These are phyloP conservation scores for Oemleria cerasiformis DNA, from an alignment of 306 rosid genomes.

Conservation along the genomic window DNA sequence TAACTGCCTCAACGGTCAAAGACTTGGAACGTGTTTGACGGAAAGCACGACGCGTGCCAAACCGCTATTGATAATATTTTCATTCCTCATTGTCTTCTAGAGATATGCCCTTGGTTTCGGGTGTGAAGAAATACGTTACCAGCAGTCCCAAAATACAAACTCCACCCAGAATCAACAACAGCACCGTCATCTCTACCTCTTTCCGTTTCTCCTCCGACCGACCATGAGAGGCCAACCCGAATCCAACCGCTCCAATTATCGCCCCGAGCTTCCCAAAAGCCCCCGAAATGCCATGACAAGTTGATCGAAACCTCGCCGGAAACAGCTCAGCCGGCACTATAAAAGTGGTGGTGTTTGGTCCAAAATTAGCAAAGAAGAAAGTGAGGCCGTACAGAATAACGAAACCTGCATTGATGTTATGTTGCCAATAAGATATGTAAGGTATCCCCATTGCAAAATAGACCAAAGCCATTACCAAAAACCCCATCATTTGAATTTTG, in stretches of 20 bases:
- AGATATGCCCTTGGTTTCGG: conserved; percentile 66
- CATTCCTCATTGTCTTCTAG: conserved; percentile 65
- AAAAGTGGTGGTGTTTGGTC: conserved; percentile 91
- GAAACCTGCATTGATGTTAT: conserved; percentile 9
- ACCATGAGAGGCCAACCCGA: conserved; percentile 48
- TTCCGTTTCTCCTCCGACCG: conserved; percentile 17
- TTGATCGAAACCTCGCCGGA: conserved; percentile 72
- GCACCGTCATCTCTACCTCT: conserved; percentile 42
- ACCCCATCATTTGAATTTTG: conserved; percentile 61
- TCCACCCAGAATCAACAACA: conserved; percentile 53
- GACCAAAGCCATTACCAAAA: conserved; percentile 50
- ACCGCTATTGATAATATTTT: too few relatives aligned
- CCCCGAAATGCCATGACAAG: conserved; percentile 81
- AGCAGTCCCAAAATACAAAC: conserved; percentile 55
- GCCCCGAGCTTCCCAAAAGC: conserved; percentile 72
- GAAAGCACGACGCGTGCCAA: too few relatives aligned
- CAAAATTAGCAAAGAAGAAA: conserved; percentile 78
- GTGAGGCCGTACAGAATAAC: conserved; percentile 60
- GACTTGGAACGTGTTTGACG: too few relatives aligned
- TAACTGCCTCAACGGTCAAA: too few relatives aligned
- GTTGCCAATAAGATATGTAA: conserved; percentile 41
- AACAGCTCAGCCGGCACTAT: conserved; percentile 77
- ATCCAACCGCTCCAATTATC: conserved; percentile 64
- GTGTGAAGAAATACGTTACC: conserved; percentile 54
- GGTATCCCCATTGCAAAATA: conserved; percentile 55